phyloP scores from a whole-genome alignment of 148 eudicot genomes.

The Euryodendron excelsum region DNA sequence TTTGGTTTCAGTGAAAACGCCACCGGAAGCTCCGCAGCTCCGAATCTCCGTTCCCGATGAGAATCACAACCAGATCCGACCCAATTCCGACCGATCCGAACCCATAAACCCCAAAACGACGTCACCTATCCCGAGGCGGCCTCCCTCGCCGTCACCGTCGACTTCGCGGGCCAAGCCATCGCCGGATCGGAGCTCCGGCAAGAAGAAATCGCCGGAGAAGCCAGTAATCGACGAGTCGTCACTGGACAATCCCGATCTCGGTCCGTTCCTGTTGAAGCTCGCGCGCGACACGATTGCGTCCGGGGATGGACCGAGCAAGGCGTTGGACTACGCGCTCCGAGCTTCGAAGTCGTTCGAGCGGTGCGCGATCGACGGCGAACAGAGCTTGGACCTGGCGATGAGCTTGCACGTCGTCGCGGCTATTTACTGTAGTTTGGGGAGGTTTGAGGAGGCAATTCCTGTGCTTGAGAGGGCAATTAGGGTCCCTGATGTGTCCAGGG shows the following conservation, averaged over 20 bases:
- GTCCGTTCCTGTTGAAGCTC: conserved; percentile 79
- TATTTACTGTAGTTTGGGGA: conserved; percentile 82
- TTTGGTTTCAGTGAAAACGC: conserved; percentile 74
- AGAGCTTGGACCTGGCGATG: conserved; percentile 84
- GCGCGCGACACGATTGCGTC: conserved; percentile 87
- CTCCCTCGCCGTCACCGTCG: conserved; percentile 86
- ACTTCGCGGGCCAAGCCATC: conserved; percentile 78
- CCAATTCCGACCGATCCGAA: conserved; percentile 33
- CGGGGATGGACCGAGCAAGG: conserved; percentile 83
- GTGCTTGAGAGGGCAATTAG: conserved; percentile 72
- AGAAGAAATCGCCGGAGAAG: conserved; percentile 61
- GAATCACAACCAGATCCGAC: conserved; percentile 41
- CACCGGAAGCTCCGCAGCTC: conserved; percentile 58
- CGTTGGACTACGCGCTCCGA: conserved; percentile 75
- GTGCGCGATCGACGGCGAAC: conserved; percentile 66
- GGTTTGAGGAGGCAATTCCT: conserved; percentile 82
- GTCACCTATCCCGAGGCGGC: conserved; percentile 49
- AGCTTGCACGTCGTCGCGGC: conserved; percentile 89
- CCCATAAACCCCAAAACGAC: conserved; percentile 32
- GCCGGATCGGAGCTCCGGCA: conserved; percentile 76
- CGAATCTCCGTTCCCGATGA: conserved; percentile 44
- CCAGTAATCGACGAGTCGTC: conserved; percentile 58
- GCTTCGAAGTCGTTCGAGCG: conserved; percentile 82
- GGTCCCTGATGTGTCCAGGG: conserved; percentile 61
- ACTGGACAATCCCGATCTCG: conserved; percentile 95